Evolutionary conservation across 331 rosid genomes (phyloP).

Genomic region (Cucumis variabilis): DNA sequence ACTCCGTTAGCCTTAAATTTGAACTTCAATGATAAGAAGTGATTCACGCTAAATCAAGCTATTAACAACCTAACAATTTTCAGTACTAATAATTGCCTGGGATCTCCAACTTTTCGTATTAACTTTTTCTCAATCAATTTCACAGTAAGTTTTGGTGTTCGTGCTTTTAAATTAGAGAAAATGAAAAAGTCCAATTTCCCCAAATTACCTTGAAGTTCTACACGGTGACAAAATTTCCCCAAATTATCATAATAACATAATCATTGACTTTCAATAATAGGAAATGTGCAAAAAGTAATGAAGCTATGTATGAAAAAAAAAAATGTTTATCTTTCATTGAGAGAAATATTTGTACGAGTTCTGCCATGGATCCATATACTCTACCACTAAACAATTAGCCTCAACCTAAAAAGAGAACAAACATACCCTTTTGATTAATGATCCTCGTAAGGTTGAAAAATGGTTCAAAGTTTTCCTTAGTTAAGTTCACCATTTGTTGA

Average conservation of each 20-base stretch:
- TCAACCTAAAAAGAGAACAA: not conserved
- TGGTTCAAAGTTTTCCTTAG: not conserved
- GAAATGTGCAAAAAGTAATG: not conserved
- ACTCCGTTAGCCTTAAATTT: not conserved
- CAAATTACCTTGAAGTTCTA: not conserved
- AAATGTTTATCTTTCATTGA: not conserved
- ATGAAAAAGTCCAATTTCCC: not conserved
- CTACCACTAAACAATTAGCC: not conserved
- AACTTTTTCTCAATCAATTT: constrained; percentile 9
- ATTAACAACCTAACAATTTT: not conserved
- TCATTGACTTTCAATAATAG: not conserved
- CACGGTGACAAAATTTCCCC: not conserved
- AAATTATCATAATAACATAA: not conserved
- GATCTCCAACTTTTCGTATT: not conserved
- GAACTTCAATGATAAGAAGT: not conserved
- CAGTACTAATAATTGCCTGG: not conserved
- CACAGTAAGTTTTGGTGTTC: not conserved
- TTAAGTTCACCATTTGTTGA: not conserved
- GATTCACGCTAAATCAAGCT: not conserved
- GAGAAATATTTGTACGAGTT: not conserved
- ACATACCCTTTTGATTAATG: not conserved
- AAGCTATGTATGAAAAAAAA: not conserved
- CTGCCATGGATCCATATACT: not conserved
- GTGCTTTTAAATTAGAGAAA: not conserved
- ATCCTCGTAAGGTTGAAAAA: not conserved